A percentile compares a stretch with the other conserved stretches of the same genome.
Evolutionary conservation across 78 protist species (phyloP).

Genomic region (slime mould (Dictyostelium discoideum)): DNA sequence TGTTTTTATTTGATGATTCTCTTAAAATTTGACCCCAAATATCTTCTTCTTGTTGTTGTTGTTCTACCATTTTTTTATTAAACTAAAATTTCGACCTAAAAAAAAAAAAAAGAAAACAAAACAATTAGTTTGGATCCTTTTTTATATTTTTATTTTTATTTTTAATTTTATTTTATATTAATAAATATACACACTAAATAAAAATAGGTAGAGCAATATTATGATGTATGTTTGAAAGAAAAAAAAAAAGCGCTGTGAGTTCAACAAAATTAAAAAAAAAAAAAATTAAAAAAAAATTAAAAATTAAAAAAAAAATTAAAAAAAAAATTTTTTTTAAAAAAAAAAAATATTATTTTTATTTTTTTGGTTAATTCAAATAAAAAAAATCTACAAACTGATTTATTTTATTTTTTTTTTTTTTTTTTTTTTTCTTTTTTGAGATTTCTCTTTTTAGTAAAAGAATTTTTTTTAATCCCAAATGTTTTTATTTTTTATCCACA

Average conservation of each 20-base stretch:
- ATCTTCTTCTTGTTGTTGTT: conserved; percentile 63
- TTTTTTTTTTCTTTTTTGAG: too few species aligned
- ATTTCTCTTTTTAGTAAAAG: too few species aligned
- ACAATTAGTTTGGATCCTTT: neutral
- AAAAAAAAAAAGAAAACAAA: neutral
- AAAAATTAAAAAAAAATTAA: conserved; percentile 12
- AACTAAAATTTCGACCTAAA: neutral
- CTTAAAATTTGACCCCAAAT: conserved; percentile 71
- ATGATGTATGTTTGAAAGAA: neutral
- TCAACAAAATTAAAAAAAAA: neutral
- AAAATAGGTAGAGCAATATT: neutral
- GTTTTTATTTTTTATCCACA: too few species aligned
- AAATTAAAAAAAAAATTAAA: conserved; percentile 35
- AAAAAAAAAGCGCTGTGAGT: neutral
- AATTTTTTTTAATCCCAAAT: too few species aligned
- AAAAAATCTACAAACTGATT: neutral
- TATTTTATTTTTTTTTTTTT: neutral
- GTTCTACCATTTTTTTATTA: neutral
- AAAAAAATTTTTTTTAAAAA: neutral
- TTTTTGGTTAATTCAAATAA: neutral
- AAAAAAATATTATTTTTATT: neutral
- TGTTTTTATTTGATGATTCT: conserved; percentile 66
- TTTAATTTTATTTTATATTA: too few species aligned
- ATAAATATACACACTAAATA: neutral
- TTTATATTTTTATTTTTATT: neutral